Base-by-base conservation (phyloP, 345 rosid genomes). In the Nasturtium officinale region DNA sequence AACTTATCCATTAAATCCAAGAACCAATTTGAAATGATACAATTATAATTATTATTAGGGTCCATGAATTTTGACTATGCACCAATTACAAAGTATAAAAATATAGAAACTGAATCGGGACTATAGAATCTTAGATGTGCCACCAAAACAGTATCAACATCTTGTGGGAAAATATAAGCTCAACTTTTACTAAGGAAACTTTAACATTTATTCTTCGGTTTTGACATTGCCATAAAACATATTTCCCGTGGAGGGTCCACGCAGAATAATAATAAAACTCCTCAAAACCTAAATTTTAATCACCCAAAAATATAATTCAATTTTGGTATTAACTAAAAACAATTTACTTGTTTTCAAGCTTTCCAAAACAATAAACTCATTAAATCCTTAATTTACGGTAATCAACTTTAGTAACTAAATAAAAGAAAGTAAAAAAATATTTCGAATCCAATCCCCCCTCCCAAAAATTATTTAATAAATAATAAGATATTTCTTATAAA, bases 191-290 rank as follows among this genome's bases (percentile, higher is more conserved):
- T 7, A 5, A 25, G 6, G 18, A 8, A 25, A 43, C 9, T 61
- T 76, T 76, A 75, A 76, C 70, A 76, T 76, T 69, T 61, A 76
- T 76, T 76, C 71, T 69, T 69, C 81, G 59, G 77, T 73, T 59
- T 75, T 54, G 82, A 72, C 65, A 61, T 71, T 58, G 65, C 53
- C 56, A 65, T 76, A 70, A 58, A 75, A 60, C 74, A 59, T 67
- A 75, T 42, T 76, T 69, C 75, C 64, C 74, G 70, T 76, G 65
- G 71, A 0, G 65, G 75, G 79, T 76, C 79, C 79, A 76, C 75
- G 65, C 79, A 71, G 53, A 25, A 69, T 62, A 53, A 69, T 62
- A 53, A 69, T 76, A 69, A 76, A 76, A 75, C 46, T 64, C 28
- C 65, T 76, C 75, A n/a, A 54, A 54, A 21, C 11, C 50, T 53